These are phyloP conservation scores for Colletotrichum euphorbiae DNA, from an alignment of 2,329 filamentous ascomycete species.

Conservation along the genomic window DNA sequence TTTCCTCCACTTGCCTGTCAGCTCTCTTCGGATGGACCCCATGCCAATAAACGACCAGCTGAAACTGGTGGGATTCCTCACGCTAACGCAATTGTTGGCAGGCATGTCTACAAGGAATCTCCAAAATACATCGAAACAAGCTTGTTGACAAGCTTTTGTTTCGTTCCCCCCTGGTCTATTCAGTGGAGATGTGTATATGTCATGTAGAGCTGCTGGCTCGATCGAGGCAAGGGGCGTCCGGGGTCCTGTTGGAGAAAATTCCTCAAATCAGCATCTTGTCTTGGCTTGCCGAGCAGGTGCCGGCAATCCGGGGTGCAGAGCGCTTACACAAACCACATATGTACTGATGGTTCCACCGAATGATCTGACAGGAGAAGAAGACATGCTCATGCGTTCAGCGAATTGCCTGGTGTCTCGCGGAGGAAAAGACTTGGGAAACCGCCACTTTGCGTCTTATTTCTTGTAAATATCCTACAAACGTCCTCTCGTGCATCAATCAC, in stretches of 20 bases:
- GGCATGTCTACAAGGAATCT: neutral
- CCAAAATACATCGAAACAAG: conserved; percentile 7
- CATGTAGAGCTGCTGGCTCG: conserved; percentile 18
- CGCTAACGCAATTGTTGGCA: neutral
- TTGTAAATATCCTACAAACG: no score
- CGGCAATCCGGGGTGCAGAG: conserved; percentile 10
- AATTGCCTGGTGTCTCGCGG: no score
- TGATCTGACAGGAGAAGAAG: no score
- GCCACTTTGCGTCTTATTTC: no score
- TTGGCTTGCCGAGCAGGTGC: conserved; percentile 7
- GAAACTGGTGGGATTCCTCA: neutral
- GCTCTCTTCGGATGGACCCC: neutral
- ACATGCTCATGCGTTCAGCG: no score
- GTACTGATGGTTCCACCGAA: no score
- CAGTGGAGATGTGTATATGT: conserved; percentile 14
- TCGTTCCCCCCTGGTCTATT: conserved; percentile 18
- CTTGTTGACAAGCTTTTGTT: conserved; percentile 22
- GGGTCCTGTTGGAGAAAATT: conserved; percentile 28
- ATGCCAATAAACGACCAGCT: neutral
- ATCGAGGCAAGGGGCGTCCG: conserved; percentile 24
- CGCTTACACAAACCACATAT: neutral
- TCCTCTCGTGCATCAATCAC: no score
- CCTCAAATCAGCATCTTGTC: conserved; percentile 34
- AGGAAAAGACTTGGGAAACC: no score
- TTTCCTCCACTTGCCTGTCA: neutral